Conservation (phyloP, 2,329 filamentous ascomycete species). For the Fusarium armeniacum region DNA sequence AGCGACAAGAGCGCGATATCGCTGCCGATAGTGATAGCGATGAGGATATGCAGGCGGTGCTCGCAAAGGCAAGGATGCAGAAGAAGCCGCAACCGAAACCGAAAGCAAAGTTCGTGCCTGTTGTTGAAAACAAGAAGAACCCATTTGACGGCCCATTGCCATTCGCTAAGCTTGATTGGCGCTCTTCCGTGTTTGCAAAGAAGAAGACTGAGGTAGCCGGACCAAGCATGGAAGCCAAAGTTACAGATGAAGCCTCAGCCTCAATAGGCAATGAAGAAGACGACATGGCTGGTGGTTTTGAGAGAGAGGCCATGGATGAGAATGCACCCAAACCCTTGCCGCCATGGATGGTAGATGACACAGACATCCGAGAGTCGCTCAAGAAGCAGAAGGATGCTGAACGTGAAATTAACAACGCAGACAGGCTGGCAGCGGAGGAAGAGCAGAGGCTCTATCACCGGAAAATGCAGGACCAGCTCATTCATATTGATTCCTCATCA, state of each 20-base stretch:
- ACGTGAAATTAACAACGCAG: slow-evolving; percentile 73
- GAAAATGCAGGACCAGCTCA: slow-evolving; percentile 63
- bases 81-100: slow-evolving; percentile 63
- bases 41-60: slow-evolving; percentile 81
- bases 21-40: slow-evolving; percentile 76
- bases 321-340: slow-evolving; percentile 73
- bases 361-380: slow-evolving; percentile 75
- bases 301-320: slow-evolving; percentile 62
- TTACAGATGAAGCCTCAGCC: slow-evolving; percentile 24
- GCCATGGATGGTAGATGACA: slow-evolving; percentile 78
- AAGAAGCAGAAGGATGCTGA: slow-evolving; percentile 71
- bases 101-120: slow-evolving; percentile 57
- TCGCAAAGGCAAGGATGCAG: slow-evolving; percentile 77
- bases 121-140: slow-evolving; percentile 69
- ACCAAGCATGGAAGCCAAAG: slow-evolving; percentile 33
- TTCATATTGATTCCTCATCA: slow-evolving; percentile 74
- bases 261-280: slow-evolving; percentile 53
- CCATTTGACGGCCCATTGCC: slow-evolving; percentile 85
- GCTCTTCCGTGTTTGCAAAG: slow-evolving; percentile 69
- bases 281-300: slow-evolving; percentile 74
- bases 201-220: slow-evolving; percentile 50
- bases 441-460: slow-evolving; percentile 64
- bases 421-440: slow-evolving; percentile 69
- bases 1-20: slow-evolving; percentile 46
- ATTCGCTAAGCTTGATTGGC: slow-evolving; percentile 87